These are phyloP conservation scores for Adansonia grandidieri DNA, from an alignment of 441 rosid genomes.

Conservation along the genomic window DNA sequence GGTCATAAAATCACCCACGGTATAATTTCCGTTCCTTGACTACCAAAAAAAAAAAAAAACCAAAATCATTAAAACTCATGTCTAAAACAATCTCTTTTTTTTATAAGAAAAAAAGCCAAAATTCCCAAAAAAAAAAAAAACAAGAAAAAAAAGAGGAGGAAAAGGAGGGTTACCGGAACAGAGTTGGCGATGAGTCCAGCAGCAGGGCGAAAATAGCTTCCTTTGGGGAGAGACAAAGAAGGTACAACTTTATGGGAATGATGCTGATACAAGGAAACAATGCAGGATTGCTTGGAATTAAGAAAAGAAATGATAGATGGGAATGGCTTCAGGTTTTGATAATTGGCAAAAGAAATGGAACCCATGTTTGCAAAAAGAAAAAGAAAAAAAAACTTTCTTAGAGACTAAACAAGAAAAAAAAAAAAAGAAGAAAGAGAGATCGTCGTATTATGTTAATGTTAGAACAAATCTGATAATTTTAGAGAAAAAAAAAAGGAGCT, in stretches of 20 bases:
- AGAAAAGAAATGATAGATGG: conserved; percentile 34
- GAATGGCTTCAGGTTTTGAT: conserved; percentile 10
- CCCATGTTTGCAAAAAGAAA: conserved; percentile 37
- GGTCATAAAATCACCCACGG: conserved; percentile 83
- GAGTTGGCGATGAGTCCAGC: conserved; percentile 41
- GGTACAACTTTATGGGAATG: conserved; percentile 24
- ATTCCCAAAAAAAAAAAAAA: background rate
- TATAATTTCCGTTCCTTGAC: conserved; percentile 54
- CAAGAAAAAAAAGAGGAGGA: background rate
- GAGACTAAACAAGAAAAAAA: conserved; percentile 13
- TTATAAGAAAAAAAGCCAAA: background rate
- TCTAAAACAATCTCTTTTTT: background rate
- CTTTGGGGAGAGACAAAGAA: conserved; percentile 28
- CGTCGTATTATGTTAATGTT: background rate
- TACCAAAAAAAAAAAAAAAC: conserved; percentile 28
- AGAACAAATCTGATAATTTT: background rate
- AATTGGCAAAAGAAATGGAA: conserved; percentile 38
- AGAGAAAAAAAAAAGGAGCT: background rate
- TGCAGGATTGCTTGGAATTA: conserved; percentile 17
- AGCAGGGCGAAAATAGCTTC: conserved; percentile 31
- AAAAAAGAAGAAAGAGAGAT: background rate
- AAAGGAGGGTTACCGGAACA: conserved; percentile 47
- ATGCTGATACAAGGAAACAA: conserved; percentile 22
- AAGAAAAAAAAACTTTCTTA: background rate
- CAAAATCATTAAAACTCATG: conserved; percentile 1